A percentile compares a stretch with the other conserved stretches of the same genome.
These are phyloP conservation scores for Pythium dissimile DNA, from an alignment of 352 stramenopile species.

Conservation along the genomic window DNA sequence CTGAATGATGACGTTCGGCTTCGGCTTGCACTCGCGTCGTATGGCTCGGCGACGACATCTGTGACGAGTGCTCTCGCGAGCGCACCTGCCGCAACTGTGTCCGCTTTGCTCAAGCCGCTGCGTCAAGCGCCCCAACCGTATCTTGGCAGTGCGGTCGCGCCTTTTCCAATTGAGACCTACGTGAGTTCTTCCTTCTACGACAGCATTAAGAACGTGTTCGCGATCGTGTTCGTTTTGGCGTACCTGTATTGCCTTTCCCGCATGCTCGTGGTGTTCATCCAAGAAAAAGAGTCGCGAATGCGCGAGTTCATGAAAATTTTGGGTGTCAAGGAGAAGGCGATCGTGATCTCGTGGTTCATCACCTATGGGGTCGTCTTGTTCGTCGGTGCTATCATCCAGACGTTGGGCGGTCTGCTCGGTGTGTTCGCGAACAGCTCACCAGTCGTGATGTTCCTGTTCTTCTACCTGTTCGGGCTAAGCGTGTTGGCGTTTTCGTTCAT, in stretches of 20 bases:
- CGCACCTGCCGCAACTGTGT: not conserved
- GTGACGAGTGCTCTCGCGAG: constrained; percentile 14
- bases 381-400: constrained; percentile 55
- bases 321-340: constrained; percentile 70
- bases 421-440: constrained; percentile 50
- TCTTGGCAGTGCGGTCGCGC: constrained; percentile 32
- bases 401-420: constrained; percentile 37
- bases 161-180: constrained; percentile 56
- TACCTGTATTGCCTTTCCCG: constrained; percentile 89
- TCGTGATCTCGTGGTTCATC: constrained; percentile 73
- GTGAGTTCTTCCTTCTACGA: constrained; percentile 68
- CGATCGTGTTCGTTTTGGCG: constrained; percentile 89
- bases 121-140: constrained; percentile 57
- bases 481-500: constrained; percentile 71
- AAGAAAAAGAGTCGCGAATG: constrained; percentile 90
- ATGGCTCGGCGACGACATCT: constrained; percentile 41
- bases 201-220: constrained; percentile 63
- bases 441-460: constrained; percentile 60
- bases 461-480: constrained; percentile 69
- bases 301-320: constrained; percentile 94
- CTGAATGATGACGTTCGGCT: constrained; percentile 47
- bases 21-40: constrained; percentile 43
- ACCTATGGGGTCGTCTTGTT: constrained; percentile 85
- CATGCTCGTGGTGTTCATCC: constrained; percentile 87
- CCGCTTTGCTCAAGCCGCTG: constrained; percentile 40